Base-by-base conservation (phyloP, 495 filamentous ascomycete species). In the Xylaria sp. region DNA sequence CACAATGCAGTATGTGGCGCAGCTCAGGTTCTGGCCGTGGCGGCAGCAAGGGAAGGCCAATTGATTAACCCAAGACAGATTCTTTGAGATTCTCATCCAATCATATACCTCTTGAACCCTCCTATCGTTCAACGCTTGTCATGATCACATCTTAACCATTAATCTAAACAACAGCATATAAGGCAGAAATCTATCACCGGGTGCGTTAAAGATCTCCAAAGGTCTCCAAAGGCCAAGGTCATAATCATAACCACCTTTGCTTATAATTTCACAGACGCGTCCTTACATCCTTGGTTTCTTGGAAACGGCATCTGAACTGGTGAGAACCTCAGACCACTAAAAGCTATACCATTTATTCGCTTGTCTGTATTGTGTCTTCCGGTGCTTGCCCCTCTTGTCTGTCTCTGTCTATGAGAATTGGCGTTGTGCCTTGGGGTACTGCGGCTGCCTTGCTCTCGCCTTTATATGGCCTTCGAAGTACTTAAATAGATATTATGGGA, bases 71-170 rank as follows among this genome's bases (percentile, higher is more conserved):
- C 44, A 35, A 65, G n/a, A 37, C 24, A 35, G 44, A 52, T 43
- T 50, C 62, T 66, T 66, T 21, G 62, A 66, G 62, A 50, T 37
- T n/a, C 44, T 37, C 6, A 40, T 33, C 62, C 62, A 66, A 66
- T 66, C 62, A 66, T 24, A 66, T 24, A 66, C 29, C 31, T 37
- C 62, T 31, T 35, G 19, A 37, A 48, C 19, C 5, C 29, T n/a
- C 24, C 31, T 6, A 6, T 24, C 31, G 63, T 17, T 53, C 63
- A 66, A 44, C 61, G 29, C 21, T 21, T 48, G 15, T n/a, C 41
- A 50, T 52, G 31, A 53, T 44, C 29, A 31, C 61, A n/a, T 62
- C 33, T 33, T 52, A 46, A 40, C n/a, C 46, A 41, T 26, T 29
- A 8, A 63, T 43, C 24, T 8, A 63, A 40, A 31, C 24, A 46